These are phyloP conservation scores for Vachellia pachyceras DNA, from an alignment of 306 rosid species.

Conservation along the genomic window DNA sequence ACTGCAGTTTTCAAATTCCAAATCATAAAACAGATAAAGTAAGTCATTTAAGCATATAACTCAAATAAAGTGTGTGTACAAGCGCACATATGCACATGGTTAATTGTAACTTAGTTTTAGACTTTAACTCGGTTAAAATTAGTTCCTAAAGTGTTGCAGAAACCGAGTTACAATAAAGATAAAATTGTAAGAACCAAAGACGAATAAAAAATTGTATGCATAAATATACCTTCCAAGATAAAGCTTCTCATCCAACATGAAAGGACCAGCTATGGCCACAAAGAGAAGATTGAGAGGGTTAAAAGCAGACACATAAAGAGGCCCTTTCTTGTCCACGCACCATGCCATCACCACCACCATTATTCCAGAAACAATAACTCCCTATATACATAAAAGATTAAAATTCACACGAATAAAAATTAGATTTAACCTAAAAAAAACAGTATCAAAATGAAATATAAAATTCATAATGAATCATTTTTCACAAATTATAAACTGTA, in stretches of 20 bases:
- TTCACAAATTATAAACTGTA: not conserved
- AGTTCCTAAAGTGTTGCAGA: too few species aligned
- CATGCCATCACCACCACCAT: constrained; percentile 1
- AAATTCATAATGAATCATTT: not conserved
- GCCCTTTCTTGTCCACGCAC: constrained; percentile 45
- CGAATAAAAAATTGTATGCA: too few species aligned
- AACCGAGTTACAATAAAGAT: too few species aligned
- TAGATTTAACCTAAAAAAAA: too few species aligned
- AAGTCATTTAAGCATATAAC: too few species aligned
- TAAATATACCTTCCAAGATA: constrained; percentile 44
- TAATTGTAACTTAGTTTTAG: too few species aligned
- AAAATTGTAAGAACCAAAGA: too few species aligned
- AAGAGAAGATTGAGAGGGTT: constrained; percentile 40
- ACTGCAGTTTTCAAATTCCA: too few species aligned
- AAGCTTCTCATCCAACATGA: constrained; percentile 40
- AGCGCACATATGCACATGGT: too few species aligned
- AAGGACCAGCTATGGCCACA: constrained; percentile 21
- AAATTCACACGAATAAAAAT: not conserved
- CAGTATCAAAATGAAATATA: not conserved
- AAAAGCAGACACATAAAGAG: constrained; percentile 39
- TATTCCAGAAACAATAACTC: constrained; percentile 42
- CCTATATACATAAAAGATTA: constrained; percentile 18
- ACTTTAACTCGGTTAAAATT: too few species aligned
- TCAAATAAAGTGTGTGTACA: too few species aligned
- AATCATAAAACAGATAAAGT: too few species aligned